These are phyloP conservation scores for Kwoniella heveanensis DNA, from an alignment of 768 basidiomycete genomes.

Conservation along the genomic window DNA sequence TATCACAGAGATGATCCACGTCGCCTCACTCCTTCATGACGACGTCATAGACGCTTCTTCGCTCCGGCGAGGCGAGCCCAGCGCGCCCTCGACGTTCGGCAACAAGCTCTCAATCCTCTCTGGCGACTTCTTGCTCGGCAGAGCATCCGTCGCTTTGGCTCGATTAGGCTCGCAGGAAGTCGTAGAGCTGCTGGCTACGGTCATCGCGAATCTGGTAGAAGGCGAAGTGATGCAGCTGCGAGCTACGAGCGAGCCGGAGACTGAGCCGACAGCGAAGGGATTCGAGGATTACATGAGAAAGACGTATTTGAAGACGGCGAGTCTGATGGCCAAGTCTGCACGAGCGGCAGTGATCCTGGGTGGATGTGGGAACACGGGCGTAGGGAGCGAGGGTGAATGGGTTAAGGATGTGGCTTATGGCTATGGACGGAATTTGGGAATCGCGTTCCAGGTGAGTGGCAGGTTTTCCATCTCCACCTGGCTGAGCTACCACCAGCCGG, in stretches of 20 bases:
- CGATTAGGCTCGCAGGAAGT: conserved; percentile 84
- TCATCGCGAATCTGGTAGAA: conserved; percentile 94
- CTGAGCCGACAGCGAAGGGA: conserved; percentile 53
- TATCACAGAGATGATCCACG: conserved; percentile 97
- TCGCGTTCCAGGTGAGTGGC: conserved; percentile 84
- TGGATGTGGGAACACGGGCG: conserved; percentile 61
- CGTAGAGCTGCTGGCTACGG: conserved; percentile 86
- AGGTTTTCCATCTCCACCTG: neutral
- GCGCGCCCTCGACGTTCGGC: conserved; percentile 75
- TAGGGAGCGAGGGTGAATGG: conserved; percentile 65
- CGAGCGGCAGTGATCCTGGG: conserved; percentile 85
- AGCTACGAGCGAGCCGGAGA: conserved; percentile 41
- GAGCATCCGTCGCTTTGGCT: conserved; percentile 82
- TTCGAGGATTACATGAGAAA: conserved; percentile 76
- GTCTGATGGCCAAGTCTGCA: conserved; percentile 83
- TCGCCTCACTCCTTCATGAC: conserved; percentile 90
- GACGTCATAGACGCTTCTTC: conserved; percentile 77
- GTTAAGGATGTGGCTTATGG: conserved; percentile 89
- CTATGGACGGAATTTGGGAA: conserved; percentile 85
- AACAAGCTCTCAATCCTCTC: conserved; percentile 93
- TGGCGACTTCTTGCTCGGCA: conserved; percentile 92
- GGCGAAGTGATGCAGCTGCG: conserved; percentile 85
- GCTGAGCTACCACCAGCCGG: no score
- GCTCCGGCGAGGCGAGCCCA: conserved; percentile 69
- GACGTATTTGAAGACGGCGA: conserved; percentile 90